Base-by-base conservation (phyloP, 345 rosid genomes). In the Populus euphratica region DNA sequence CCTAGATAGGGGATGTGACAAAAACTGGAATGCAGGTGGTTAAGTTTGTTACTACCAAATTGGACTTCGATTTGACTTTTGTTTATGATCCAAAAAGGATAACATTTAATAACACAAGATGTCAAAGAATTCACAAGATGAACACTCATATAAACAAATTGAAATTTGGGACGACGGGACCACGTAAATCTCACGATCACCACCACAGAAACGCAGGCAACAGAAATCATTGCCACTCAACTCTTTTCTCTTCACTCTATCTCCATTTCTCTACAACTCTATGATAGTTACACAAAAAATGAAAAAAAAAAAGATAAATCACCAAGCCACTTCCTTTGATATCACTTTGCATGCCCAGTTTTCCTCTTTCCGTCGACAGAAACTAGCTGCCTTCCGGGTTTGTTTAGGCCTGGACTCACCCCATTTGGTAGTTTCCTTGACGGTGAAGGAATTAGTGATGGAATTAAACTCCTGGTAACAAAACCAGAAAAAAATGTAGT, bases 391-490 rank as follows among this genome's bases (percentile, higher is more conserved):
- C 83, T 85, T 74, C 59, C 79, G 29, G 83, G 31, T 76, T 81
- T 87, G 74, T 73, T 84, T 41, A 73, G 68, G 50, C 83, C 83
- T 50, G 82, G 78, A 74, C 81, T 87, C n/a, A 35, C 41, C 12
- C 87, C 87, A 64, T 71, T 83, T 16, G 91, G 77, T 69, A 50
- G 66, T 84, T 85, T 93, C 88, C 86, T 86, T 54, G 89, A 79
- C 17, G 93, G 90, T 5, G 89, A 79, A 61, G 93, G 94, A 54
- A 89, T 89, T 80, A 88, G 77, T 49, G 96, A 87, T 52, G 98
- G 99, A 67, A 91, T 88, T 61, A 86, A 56, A 73, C 94, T 92
- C 92, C 94, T 89, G 83, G 33, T 64, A 12, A 68, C 43, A 74
- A 66, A 44, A 36, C 72, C 72, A 69, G 65, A 61, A 36, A 56